Base-by-base conservation (phyloP, 371 early-diverging fungal genomes). In the Dinochytrium kinnereticum region DNA sequence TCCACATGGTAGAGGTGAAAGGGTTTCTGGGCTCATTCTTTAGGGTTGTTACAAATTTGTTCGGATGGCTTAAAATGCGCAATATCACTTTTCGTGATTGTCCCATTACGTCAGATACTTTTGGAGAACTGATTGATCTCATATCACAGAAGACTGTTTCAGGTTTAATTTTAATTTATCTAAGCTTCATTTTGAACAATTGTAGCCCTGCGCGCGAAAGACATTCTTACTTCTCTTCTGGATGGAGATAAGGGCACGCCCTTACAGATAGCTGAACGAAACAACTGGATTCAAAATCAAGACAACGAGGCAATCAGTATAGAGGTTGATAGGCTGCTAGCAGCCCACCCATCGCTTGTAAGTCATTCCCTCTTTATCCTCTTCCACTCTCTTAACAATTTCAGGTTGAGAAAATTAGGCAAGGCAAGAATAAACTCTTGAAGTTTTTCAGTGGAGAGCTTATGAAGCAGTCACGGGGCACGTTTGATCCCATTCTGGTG, bases 31-130 rank as follows among this genome's bases (percentile, higher is more conserved):
- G 3, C 34, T 61, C n/a, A 17, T 39, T 21, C n/a, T 39, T 44
- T 64, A 92, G 95, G 95, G 89, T 91, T 37, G 85, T 91, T 1
- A 90, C 90, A 49, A 94, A 94, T 40, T 78, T 96, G 1, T 89
- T 92, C 70, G 94, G 95, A 0, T 84, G 87, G 72, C 78, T 96
- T n/a, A 85, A 90, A 24, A 73, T 84, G 19, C 84, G 87, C n/a
- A 80, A 84, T 13, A 81, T 90, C 15, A 49, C 77, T 5, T 89
- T 93, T 57, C 34, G 75, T 7, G 81, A 85, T 0, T 88, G 90
- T 68, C 86, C 88, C 2, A 87, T 95, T 38, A 83, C 86, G 19
- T 77, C 84, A 1, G 64, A 78, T 15, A 91, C 89, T 36, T 80
- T 96, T 61, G 89, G 90, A 24, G 80, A 84, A 0, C 70, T 96